A percentile compares a stretch with the other conserved stretches of the same genome.
These are phyloP conservation scores for Dunaliella primolecta DNA, from an alignment of 139 green algal species.

Conservation along the genomic window DNA sequence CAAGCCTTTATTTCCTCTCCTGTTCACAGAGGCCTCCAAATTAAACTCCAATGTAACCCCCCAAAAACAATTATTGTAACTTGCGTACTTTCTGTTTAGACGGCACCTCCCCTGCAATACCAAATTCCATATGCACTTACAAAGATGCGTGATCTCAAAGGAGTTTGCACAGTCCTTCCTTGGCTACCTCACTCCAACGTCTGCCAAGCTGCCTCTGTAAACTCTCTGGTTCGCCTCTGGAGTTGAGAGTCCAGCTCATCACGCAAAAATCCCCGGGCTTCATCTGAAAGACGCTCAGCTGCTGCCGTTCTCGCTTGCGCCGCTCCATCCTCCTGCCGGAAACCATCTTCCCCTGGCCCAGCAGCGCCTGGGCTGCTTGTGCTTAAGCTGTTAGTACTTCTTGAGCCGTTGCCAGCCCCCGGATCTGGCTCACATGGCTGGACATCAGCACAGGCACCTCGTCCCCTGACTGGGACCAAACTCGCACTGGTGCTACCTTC, in stretches of 20 bases:
- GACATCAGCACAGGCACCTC: background rate
- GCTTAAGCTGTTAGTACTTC: no score
- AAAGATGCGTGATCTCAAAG: no score
- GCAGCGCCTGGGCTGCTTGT: no score
- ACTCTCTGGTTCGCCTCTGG: constrained; percentile 23
- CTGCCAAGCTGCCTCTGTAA: constrained; percentile 44
- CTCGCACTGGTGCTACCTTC: background rate
- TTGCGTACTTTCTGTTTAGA: no score
- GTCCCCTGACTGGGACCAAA: background rate
- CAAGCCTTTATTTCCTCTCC: no score
- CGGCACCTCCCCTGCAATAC: no score
- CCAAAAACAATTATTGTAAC: no score
- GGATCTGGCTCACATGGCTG: no score
- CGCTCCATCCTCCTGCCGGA: background rate
- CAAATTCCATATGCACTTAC: no score
- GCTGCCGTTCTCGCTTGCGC: background rate
- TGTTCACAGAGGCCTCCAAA: no score
- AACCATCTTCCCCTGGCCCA: background rate
- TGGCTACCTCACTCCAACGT: constrained; percentile 37
- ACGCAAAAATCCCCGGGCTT: constrained; percentile 21
- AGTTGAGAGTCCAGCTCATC: constrained; percentile 23
- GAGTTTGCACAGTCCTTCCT: no score
- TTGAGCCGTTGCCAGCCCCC: background rate
- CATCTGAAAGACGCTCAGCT: constrained; percentile 1
- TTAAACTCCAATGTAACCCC: no score